Evolutionary conservation across 116 monocot species (phyloP), one percentile per base, ranked within the genome.

Genomic region (Dioscorea cayenensis): DNA sequence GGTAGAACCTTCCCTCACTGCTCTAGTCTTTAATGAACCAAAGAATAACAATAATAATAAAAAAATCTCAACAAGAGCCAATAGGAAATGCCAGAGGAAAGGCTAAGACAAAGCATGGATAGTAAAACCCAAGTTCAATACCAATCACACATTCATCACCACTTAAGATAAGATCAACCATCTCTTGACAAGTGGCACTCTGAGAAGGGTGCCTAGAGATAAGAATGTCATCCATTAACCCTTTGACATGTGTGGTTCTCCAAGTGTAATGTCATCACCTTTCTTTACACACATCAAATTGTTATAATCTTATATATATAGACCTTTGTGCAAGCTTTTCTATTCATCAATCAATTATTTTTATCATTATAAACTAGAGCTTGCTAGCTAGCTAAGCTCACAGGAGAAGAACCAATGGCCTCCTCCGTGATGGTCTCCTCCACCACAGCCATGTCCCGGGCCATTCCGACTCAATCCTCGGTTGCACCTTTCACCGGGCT

Each of bases 391-490:
- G 6, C 11, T 43, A 43, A 43, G 43, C 55, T 55, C 16, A 19
- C 19, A 8, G 55, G 55, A 49, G 37, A 7, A 70, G 29, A 5
- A 19, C 28, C 28, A 72, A 85, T 85, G 85, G 78, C 81, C 36
- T 82, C 82, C 69, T 75, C 78, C 21, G 61, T 81, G 75, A 78
- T 72, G 75, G 60, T 75, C 49, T 76, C 76, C 28, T 76, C 85
- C 14, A 74, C 81, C 12, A 17, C 79, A 17, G 58, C 76, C 52
- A 17, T 59, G 22, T 36, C 78, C 18, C 63, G 66, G 7, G 28
- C 75, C 32, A 28, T 71, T 35, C 76, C 77, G 38, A 77, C 72
- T 52, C 76, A 77, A 14, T 17, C 71, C 14, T 75, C 60, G 72
- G 67, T 79, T 11, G 77, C 84, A 0, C 73, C 84, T 69, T 84